Evolutionary conservation across 2,329 filamentous ascomycete species (phyloP), one percentile per base, ranked within the genome.

Genomic region (Fusarium algeriense): DNA sequence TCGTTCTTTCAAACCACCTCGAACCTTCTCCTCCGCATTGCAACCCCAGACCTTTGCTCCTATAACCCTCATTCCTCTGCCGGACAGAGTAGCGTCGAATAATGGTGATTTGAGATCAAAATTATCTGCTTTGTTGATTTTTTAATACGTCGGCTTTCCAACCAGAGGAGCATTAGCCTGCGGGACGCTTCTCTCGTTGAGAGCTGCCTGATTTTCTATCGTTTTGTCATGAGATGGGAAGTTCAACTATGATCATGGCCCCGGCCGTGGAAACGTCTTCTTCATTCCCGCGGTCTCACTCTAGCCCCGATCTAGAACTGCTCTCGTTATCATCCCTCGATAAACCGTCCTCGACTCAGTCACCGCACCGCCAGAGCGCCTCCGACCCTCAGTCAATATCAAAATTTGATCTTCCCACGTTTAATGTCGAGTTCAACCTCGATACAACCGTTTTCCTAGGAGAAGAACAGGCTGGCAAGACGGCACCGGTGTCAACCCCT

Each of bases 371-470:
- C 49, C 64, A 64, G 55, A 75, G 64, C 63, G 52, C 64, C 34
- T 55, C 70, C 43, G 63, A 64, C 44, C 57, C 72, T 12, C 59
- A 64, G 28, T 52, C 64, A 40, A 43, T 76, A 63, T 54, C 74
- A 30, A 66, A 37, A 59, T 87, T 88, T 77, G 85, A 87, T 63
- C 79, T 89, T 37, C 84, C 86, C 40, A 84, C 85, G 1, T 86
- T 89, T 77, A 84, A 88, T 68, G 81, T 85, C 73, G 83, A 83
- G 69, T 80, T 83, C 70, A 80, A 85, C 44, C 81, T 89, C 75
- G 83, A 87, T 71, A 83, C 83, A 7, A 83, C 81, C 20, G 77
- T 87, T 32, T 83, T 80, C 46, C 75, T 85, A 70, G 78, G 80
- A 64, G 74, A 52, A 32, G 69, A 67, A 60, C 56, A 64, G 46